Base-by-base conservation (phyloP, 495 filamentous ascomycete species). In the Talaromyces stipitatus region DNA sequence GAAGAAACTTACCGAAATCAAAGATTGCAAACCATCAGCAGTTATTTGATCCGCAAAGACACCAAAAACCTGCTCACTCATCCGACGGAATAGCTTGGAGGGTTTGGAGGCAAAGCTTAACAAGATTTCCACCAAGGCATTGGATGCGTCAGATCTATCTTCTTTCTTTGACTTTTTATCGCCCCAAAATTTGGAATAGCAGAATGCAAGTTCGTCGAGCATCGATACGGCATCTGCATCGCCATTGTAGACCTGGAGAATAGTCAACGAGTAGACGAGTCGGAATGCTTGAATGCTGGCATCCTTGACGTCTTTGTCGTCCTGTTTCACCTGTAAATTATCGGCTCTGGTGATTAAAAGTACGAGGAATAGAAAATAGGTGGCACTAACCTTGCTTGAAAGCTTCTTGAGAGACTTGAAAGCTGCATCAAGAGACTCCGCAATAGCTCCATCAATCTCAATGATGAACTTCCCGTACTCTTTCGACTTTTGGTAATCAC, bases 161-260 rank as follows among this genome's bases (percentile, higher is more conserved):
- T 73, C 68, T 53, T 72, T 72, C 58, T 82, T 81, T 1, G 65
- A 65, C 43, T 64, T 73, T 64, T 63, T 69, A 54, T 69, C 74
- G 30, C 62, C 80, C 64, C 68, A 81, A 70, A 77, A 71, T 54
- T 85, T 85, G 48, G 87, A 75, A 59, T 86, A 90, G 67, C 84
- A 88, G 43, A 82, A 74, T 48, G 86, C 80, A 9, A 95, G 68
- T 62, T 95, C 90, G 16, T 86, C 80, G 6, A 94, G 77, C 59
- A 91, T 83, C 2, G 78, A 79, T 1, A 90, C 76, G 5, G 91
- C 89, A 61, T 97, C 94, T 0, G 87, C 78, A 56, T 95, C 90
- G 18, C 87, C 88, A 62, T 90, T 88, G 71, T 94, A 92, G n/a
- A 96, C 78, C 64, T 96, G 89, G 28, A 97, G 70, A 48, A 97